Evolutionary conservation across 495 filamentous ascomycete species (phyloP).

Genomic region (Penicillium soppii): DNA sequence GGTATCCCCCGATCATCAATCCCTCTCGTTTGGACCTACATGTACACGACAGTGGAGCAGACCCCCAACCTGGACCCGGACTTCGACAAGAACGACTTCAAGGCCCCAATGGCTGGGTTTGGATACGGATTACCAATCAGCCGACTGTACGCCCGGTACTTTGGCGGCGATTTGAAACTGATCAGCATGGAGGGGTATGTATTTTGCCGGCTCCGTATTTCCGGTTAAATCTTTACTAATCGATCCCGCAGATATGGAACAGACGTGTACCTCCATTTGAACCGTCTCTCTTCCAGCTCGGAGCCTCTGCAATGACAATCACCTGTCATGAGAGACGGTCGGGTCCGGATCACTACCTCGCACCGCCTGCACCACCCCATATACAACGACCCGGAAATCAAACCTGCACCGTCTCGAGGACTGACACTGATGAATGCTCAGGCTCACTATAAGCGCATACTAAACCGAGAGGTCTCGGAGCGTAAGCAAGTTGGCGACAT

Average conservation of each 20-base stretch:
- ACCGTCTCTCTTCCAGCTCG: slow-evolving; percentile 89
- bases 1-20: slow-evolving; percentile 90
- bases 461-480: slow-evolving; percentile 72
- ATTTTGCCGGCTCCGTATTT: neutral
- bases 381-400: slow-evolving; percentile 38
- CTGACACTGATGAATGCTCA: slow-evolving; percentile 72
- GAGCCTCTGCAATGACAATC: slow-evolving; percentile 98
- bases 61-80: slow-evolving; percentile 94
- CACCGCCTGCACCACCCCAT: slow-evolving; percentile 47
- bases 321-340: slow-evolving; percentile 88
- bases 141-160: slow-evolving; percentile 92
- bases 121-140: slow-evolving; percentile 94
- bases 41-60: slow-evolving; percentile 98
- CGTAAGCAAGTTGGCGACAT: slow-evolving; percentile 85
- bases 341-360: slow-evolving; percentile 46
- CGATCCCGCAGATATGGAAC: slow-evolving; percentile 78
- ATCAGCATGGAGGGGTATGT: slow-evolving; percentile 99
- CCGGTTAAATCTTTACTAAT: slow-evolving; percentile 4
- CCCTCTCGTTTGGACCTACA: slow-evolving; percentile 98
- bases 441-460: slow-evolving; percentile 51
- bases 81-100: slow-evolving; percentile 99
- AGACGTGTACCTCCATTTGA: slow-evolving; percentile 96
- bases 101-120: slow-evolving; percentile 98
- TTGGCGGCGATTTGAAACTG: slow-evolving; percentile 93
- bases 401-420: slow-evolving; percentile 65